A percentile compares a stretch with the other conserved stretches of the same genome.
These are phyloP conservation scores for Chiua virens DNA, from an alignment of 768 basidiomycete genomes.

Conservation along the genomic window DNA sequence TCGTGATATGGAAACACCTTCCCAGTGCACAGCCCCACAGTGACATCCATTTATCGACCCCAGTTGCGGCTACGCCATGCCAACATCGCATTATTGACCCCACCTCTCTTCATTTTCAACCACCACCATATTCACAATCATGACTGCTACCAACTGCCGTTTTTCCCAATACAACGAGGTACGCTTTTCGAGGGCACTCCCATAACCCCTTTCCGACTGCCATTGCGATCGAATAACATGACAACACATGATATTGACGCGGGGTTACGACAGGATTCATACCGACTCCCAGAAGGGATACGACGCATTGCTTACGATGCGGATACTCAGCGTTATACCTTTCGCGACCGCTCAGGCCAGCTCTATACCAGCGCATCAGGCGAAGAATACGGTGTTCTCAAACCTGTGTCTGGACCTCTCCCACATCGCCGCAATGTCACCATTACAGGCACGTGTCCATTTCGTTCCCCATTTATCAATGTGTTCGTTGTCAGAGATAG, in stretches of 20 bases:
- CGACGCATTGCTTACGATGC: slow-evolving; percentile 54
- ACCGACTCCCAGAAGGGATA: slow-evolving; percentile 42
- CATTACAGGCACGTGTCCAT: slow-evolving; percentile 23
- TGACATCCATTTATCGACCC: background rate
- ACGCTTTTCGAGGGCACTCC: background rate
- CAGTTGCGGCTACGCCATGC: background rate
- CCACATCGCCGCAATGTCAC: slow-evolving; percentile 27
- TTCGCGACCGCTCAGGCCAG: slow-evolving; percentile 44
- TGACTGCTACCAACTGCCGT: background rate
- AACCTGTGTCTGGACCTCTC: slow-evolving; percentile 29
- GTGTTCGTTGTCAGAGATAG: background rate
- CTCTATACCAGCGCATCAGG: slow-evolving; percentile 47
- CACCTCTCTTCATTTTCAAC: background rate
- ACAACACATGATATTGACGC: background rate
- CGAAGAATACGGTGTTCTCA: slow-evolving; percentile 45
- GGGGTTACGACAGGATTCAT: slow-evolving; percentile 31
- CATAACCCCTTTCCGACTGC: background rate
- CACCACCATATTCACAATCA: slow-evolving; percentile 8
- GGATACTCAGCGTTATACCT: slow-evolving; percentile 51
- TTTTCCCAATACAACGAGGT: slow-evolving; percentile 31
- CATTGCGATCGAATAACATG: no score
- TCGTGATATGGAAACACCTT: background rate
- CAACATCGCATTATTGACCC: background rate
- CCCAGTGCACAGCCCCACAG: background rate
- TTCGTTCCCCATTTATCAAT: slow-evolving; percentile 1